Evolutionary conservation across 108 stramenopile species (phyloP).

Genomic region (Nitzschia sp.): DNA sequence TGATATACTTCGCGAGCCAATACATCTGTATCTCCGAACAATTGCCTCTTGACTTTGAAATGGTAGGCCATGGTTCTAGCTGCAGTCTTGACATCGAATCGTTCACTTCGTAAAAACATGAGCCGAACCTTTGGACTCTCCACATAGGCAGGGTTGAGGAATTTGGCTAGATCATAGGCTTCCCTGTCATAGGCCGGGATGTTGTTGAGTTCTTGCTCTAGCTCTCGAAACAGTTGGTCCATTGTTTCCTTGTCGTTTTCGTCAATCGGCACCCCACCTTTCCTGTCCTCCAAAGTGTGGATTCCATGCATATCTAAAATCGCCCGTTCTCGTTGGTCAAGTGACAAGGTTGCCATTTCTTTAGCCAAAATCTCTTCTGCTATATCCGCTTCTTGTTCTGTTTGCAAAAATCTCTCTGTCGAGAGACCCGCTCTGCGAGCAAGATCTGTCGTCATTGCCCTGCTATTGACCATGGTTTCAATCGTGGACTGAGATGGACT

Average conservation of each 20-base stretch:
- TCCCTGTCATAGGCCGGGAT: slow-evolving; percentile 7
- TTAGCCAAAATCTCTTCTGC: slow-evolving; percentile 10
- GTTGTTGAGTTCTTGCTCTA: not conserved
- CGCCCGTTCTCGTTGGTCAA: slow-evolving; percentile 15
- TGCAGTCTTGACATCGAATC: slow-evolving; percentile 36
- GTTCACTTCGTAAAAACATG: slow-evolving; percentile 38
- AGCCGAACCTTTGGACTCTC: slow-evolving; percentile 26
- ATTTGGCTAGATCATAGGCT: slow-evolving; percentile 23
- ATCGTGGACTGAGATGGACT: too few relatives aligned
- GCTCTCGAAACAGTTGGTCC: not conserved
- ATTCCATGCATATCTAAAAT: slow-evolving; percentile 23
- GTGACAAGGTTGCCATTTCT: slow-evolving; percentile 6
- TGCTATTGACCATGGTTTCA: not conserved
- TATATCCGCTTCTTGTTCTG: not conserved
- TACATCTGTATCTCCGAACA: slow-evolving; percentile 33
- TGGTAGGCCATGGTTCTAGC: slow-evolving; percentile 30
- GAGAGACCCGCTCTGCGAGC: slow-evolving; percentile 6
- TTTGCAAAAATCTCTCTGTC: slow-evolving; percentile 1
- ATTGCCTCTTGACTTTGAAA: slow-evolving; percentile 33
- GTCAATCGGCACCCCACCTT: not conserved
- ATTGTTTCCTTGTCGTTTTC: not conserved
- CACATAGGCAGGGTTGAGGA: slow-evolving; percentile 35
- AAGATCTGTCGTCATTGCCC: not conserved
- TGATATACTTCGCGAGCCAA: not conserved
- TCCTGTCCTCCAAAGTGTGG: not conserved